Conservation (phyloP, 1,284 basidiomycete species). For the Moesziomyces globuligerus region DNA sequence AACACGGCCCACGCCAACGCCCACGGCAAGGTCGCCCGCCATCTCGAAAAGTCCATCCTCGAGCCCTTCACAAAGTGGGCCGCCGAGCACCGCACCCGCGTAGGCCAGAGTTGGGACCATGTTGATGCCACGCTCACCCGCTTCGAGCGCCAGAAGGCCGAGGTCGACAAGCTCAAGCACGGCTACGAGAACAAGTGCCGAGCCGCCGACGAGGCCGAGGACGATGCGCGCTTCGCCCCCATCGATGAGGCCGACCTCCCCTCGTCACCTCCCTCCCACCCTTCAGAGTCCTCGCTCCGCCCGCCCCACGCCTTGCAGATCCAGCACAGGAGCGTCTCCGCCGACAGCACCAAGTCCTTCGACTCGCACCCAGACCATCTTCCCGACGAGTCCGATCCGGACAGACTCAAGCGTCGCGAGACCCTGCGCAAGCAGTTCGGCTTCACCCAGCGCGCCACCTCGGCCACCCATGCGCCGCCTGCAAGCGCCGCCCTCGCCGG, state of each 20-base stretch:
- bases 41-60: constrained; percentile 53
- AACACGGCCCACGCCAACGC: constrained; percentile 47
- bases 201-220: constrained; percentile 64
- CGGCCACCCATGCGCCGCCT: constrained; percentile 14
- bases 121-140: constrained; percentile 53
- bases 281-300: constrained; percentile 11
- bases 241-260: constrained; percentile 24
- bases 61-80: constrained; percentile 62
- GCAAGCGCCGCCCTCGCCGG: constrained; percentile 23
- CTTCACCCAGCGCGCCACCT: constrained; percentile 49
- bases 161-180: constrained; percentile 55
- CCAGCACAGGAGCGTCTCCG: constrained; percentile 32
- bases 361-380: constrained; percentile 2
- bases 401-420: constrained; percentile 59
- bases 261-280: constrained; percentile 9
- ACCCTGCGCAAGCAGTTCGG: constrained; percentile 66
- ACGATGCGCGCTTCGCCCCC: constrained; percentile 64
- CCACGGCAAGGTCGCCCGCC: constrained; percentile 51
- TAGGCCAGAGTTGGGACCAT: constrained; percentile 57
- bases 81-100: constrained; percentile 47
- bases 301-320: constrained; percentile 1
- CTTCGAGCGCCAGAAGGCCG: constrained; percentile 54
- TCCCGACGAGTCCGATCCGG: constrained; percentile 42
- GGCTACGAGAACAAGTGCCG: constrained; percentile 63
- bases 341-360: constrained; percentile 15